A percentile compares a stretch with the other conserved stretches of the same genome.
These are phyloP conservation scores for Thalassiosira livingstoniorum DNA, from an alignment of 352 stramenopile species.

Conservation along the genomic window DNA sequence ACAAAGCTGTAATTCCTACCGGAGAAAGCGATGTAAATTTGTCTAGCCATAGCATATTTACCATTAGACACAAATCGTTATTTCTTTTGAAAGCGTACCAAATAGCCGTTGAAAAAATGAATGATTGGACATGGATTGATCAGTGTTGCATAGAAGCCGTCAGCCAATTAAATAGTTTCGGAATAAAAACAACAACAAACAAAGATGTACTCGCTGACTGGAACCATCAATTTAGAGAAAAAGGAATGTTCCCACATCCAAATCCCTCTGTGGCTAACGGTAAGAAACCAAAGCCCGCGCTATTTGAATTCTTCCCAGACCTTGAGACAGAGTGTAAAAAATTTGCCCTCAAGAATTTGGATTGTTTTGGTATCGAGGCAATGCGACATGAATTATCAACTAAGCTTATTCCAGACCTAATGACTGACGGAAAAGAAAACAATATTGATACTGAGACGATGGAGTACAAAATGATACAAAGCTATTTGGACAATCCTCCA, in stretches of 20 bases:
- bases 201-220: too few relatives aligned
- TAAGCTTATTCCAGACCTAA: slow-evolving; percentile 6
- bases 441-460: not conserved
- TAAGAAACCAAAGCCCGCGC: not conserved
- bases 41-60: not conserved
- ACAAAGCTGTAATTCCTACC: not conserved
- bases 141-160: not conserved
- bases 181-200: not conserved
- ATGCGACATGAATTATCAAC: slow-evolving; percentile 10
- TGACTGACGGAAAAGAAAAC: not conserved
- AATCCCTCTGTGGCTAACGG: slow-evolving; percentile 14
- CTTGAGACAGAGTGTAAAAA: not conserved
- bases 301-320: slow-evolving; percentile 26
- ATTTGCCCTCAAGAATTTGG: slow-evolving; percentile 25
- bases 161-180: not conserved
- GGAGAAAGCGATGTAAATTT: not conserved
- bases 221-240: slow-evolving; percentile 22
- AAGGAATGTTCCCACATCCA: slow-evolving; percentile 19
- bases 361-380: slow-evolving; percentile 25
- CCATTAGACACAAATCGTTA: not conserved
- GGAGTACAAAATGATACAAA: not conserved
- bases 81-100: too few relatives aligned
- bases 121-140: not conserved
- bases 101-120: slow-evolving; percentile 1
- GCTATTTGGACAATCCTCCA: slow-evolving; percentile 6